These are phyloP conservation scores for Buxus sempervirens DNA, from an alignment of 164 flowering plant genomes.

Conservation along the genomic window DNA sequence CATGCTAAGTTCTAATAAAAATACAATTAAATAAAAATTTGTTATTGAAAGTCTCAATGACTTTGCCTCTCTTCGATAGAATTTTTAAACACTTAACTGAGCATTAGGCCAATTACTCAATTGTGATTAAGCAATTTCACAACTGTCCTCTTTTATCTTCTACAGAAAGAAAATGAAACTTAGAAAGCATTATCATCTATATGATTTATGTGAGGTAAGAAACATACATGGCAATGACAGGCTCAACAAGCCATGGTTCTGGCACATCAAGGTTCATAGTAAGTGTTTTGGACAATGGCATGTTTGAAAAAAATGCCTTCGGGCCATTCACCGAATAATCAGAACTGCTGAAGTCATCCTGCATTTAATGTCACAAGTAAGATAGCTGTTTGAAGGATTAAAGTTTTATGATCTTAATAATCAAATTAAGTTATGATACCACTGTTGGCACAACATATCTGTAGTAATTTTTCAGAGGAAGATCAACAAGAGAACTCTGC, in stretches of 20 bases:
- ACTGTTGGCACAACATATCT: constrained; percentile 83
- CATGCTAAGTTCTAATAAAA: no score
- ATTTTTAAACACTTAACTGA: no score
- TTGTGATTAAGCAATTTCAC: no score
- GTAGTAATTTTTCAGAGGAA: constrained; percentile 96
- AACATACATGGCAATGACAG: constrained; percentile 89
- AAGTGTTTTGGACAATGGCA: constrained; percentile 96
- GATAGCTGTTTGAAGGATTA: constrained; percentile 6
- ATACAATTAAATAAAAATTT: no score
- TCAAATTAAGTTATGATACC: constrained; percentile 39
- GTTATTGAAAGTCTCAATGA: no score
- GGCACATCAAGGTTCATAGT: constrained; percentile 99
- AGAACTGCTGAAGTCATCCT: constrained; percentile 86
- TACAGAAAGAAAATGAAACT: no score
- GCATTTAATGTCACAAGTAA: constrained; percentile 23
- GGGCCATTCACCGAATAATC: constrained; percentile 78
- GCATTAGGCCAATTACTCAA: no score
- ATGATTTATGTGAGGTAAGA: constrained; percentile 6
- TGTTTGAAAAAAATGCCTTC: constrained; percentile 89
- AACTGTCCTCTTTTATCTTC: no score
- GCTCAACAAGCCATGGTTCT: constrained; percentile 99
- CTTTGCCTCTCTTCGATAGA: no score
- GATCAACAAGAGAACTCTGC: constrained; percentile 96
- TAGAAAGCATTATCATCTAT: neutral
- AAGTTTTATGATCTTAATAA: neutral